Conservation (phyloP, 2,329 filamentous ascomycete genomes). For the Didymella pinodella region DNA sequence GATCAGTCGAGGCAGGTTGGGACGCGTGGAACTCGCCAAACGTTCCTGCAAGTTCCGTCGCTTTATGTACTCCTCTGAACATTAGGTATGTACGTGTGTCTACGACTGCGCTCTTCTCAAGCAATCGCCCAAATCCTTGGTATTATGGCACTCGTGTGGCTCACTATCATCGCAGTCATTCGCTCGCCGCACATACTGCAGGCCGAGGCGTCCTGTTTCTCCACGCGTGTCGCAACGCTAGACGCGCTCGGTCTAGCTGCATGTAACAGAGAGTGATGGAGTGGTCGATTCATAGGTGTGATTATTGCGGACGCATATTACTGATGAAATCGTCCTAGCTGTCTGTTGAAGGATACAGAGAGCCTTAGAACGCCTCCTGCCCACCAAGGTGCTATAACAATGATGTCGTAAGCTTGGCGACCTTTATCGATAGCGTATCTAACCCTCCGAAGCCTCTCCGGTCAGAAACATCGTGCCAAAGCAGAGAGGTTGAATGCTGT, state of each 20-base stretch:
- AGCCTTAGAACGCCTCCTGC: not conserved
- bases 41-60: not conserved
- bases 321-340: not conserved
- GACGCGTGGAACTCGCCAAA: too few species aligned
- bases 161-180: not conserved
- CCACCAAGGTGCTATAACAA: not conserved
- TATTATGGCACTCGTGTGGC: not conserved
- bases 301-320: not conserved
- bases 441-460: not conserved
- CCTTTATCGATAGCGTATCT: not conserved
- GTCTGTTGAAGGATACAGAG: not conserved
- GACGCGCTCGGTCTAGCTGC: conserved; percentile 6
- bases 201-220: not conserved
- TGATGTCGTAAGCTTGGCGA: conserved; percentile 7
- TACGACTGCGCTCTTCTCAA: not conserved
- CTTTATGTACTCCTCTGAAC: not conserved
- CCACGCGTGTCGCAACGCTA: conserved; percentile 12
- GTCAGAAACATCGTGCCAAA: not conserved
- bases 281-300: not conserved
- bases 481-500: too few species aligned
- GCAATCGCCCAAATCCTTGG: not conserved
- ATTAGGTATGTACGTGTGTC: not conserved
- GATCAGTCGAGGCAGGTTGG: not conserved
- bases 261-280: not conserved
- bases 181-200: conserved; percentile 1